phyloP scores from a whole-genome alignment of 257 asterid species.

The Lithospermum erythrorhizon region DNA sequence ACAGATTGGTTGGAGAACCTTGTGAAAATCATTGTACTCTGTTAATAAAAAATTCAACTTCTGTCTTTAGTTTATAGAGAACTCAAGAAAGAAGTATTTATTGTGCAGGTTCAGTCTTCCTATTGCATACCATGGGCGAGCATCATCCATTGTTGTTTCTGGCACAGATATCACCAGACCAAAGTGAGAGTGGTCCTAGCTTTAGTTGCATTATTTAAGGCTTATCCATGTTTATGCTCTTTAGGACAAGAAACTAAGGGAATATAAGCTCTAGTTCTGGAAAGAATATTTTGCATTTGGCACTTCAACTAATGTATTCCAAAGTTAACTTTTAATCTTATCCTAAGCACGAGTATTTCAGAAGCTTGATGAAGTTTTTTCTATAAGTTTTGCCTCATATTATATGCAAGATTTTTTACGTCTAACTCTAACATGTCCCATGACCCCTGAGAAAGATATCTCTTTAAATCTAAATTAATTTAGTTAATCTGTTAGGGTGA shows the following conservation, averaged over 20 bases:
- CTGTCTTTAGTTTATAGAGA: conserved; percentile 1
- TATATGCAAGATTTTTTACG: not conserved
- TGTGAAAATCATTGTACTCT: not conserved
- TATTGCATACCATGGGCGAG: conserved; percentile 96
- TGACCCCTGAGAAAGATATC: not conserved
- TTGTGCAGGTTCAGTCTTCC: conserved; percentile 85
- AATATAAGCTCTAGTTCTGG: no score
- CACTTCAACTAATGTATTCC: no score
- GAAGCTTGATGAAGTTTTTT: not conserved
- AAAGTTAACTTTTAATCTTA: no score
- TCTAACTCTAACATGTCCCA: not conserved
- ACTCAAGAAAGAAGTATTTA: not conserved
- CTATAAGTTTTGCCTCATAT: no score
- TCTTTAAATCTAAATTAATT: no score
- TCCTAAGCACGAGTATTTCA: not conserved
- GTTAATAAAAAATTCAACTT: not conserved
- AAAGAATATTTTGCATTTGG: no score
- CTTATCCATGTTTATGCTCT: not conserved
- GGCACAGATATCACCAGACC: conserved; percentile 89
- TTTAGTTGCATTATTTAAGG: not conserved
- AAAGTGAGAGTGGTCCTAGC: conserved; percentile 39
- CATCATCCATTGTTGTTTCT: conserved; percentile 83
- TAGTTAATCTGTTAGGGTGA: not conserved
- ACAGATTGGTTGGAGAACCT: not conserved
- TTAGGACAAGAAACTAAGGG: not conserved